Evolutionary conservation across 2,329 filamentous ascomycete species (phyloP).

Genomic region (Eutypa lata): DNA sequence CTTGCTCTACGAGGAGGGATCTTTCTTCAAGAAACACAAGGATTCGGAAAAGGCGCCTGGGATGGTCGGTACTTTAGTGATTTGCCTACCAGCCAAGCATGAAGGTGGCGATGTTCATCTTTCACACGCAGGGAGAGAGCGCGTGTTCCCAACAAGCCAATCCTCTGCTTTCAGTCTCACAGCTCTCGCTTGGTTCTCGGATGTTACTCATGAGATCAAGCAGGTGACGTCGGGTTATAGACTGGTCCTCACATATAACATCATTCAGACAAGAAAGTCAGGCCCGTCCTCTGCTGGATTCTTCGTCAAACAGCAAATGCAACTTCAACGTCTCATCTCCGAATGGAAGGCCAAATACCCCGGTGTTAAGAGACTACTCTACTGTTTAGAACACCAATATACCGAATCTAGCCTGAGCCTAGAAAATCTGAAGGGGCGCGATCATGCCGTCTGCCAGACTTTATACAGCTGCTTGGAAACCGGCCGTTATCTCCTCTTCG

Average conservation of each 20-base stretch:
- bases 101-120: conserved; percentile 37
- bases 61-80: conserved; percentile 41
- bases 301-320: conserved; percentile 2
- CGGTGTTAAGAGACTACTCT: neutral
- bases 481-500: neutral
- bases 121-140: conserved; percentile 24
- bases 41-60: conserved; percentile 38
- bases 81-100: conserved; percentile 40
- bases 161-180: conserved; percentile 24
- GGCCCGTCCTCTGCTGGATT: conserved; percentile 1
- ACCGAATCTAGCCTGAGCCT: neutral
- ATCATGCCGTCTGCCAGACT: neutral
- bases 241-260: conserved; percentile 45
- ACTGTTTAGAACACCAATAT: neutral
- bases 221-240: conserved; percentile 39
- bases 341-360: neutral
- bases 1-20: conserved; percentile 40
- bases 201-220: conserved; percentile 44
- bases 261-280: conserved; percentile 26
- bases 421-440: neutral
- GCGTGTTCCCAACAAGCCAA: conserved; percentile 22
- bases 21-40: conserved; percentile 39
- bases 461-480: neutral
- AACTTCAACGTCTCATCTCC: neutral
- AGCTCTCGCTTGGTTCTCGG: conserved; percentile 39